Evolutionary conservation across 345 rosid genomes (phyloP), one percentile per base, ranked within the genome.

Genomic region (Arabis hirsuta): DNA sequence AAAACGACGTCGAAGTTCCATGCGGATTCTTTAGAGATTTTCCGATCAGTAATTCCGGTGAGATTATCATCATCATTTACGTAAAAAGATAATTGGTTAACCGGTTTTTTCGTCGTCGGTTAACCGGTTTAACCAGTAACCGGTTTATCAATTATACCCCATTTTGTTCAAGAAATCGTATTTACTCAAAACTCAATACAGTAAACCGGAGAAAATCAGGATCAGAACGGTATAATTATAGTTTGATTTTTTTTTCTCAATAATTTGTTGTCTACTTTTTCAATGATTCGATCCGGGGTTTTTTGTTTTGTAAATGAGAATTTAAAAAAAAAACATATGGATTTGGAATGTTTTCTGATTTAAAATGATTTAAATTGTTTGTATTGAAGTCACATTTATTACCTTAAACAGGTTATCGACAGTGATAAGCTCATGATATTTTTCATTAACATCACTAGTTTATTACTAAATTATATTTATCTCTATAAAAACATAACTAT

Each of bases 11-110:
- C 2, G 77, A 84, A 67, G 73, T 90, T 56, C 98, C 98, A 22
- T 93, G 98, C 63, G 98, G 96, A 9, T 89, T 89, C 83, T 81
- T 91, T 9, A 85, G 74, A 77, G 73, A 78, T 39, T 88, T 91
- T 55, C 88, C 96, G 1, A 56, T 86, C 60, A 82, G 81, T 60
- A 13, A 58, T 61, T 81, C 89, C 72, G 92, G 98, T 94, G 67
- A 76, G 90, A 54, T 45, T 13, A 34, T 22, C 4, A 32, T 55
- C 7, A 44, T 55, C 7, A 12, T 12, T 12, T 4, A 20, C n/a
- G 10, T 22, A 22, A 52, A 43, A 16, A 45, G 5, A 4, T 19
- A 8, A 0, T 45, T 53, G 10, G 26, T 12, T 55, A 4, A 55
- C 72, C 31, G 52, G 36, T 65, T 39, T 50, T n/a, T n/a, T n/a